phyloP scores from a whole-genome alignment of 2,329 filamentous ascomycete genomes.

The Dactylellina haptotyla region DNA sequence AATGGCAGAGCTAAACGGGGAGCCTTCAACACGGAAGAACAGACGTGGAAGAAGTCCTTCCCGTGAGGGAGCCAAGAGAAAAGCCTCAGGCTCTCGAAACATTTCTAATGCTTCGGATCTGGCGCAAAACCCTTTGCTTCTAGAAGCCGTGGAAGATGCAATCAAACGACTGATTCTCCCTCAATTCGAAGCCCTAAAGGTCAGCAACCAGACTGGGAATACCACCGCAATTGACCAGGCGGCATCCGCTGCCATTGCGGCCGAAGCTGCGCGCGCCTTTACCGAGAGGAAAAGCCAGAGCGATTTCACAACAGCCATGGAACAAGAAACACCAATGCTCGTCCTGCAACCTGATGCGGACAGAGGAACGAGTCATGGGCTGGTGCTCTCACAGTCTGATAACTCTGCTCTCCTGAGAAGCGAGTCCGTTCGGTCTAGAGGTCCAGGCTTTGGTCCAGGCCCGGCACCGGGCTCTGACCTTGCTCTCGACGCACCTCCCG shows the following conservation, averaged over 20 bases:
- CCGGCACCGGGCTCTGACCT: slow-evolving; percentile 50
- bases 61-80: slow-evolving; percentile 66
- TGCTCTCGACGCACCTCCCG: slow-evolving; percentile 46
- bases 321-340: slow-evolving; percentile 67
- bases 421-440: slow-evolving; percentile 42
- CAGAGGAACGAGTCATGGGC: slow-evolving; percentile 68
- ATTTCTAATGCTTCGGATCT: slow-evolving; percentile 67
- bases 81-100: slow-evolving; percentile 63
- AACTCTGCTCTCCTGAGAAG: slow-evolving; percentile 48
- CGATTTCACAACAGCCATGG: slow-evolving; percentile 3
- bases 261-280: slow-evolving; percentile 47
- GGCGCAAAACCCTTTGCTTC: slow-evolving; percentile 88
- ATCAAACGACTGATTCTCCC: slow-evolving; percentile 89
- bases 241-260: slow-evolving; percentile 46
- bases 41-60: slow-evolving; percentile 65
- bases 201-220: slow-evolving; percentile 73
- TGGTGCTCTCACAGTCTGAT: slow-evolving; percentile 62
- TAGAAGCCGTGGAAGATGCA: slow-evolving; percentile 92
- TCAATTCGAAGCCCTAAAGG: slow-evolving; percentile 89
- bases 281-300: slow-evolving; percentile 17
- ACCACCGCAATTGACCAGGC: slow-evolving; percentile 69
- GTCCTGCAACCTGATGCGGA: slow-evolving; percentile 67
- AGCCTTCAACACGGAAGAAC: slow-evolving; percentile 62
- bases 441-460: slow-evolving; percentile 45
- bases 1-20: slow-evolving; percentile 47